phyloP scores from a whole-genome alignment of 2,329 filamentous ascomycete genomes.

The Cladosporium sp. region DNA sequence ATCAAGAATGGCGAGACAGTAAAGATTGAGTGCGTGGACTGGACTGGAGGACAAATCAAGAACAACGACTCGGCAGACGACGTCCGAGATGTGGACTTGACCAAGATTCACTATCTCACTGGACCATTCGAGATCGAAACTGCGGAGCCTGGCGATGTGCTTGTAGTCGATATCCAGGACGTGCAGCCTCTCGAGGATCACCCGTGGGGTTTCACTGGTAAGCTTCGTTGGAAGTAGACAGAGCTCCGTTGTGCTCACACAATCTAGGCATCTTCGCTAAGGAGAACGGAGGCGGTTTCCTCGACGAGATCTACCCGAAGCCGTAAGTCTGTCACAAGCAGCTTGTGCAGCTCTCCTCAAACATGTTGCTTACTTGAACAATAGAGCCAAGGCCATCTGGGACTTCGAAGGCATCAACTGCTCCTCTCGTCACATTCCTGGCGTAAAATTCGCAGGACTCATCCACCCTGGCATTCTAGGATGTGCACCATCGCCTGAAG shows the following conservation, averaged over 20 bases:
- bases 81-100: conserved; percentile 77
- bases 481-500: conserved; percentile 74
- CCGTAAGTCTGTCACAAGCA: conserved; percentile 51
- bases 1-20: conserved; percentile 83
- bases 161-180: conserved; percentile 87
- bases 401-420: conserved; percentile 77
- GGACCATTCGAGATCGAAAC: conserved; percentile 84
- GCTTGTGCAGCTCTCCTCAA: not conserved
- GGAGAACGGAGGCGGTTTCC: conserved; percentile 80
- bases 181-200: conserved; percentile 82
- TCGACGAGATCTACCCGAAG: conserved; percentile 81
- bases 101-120: conserved; percentile 79
- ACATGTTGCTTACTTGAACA: not conserved
- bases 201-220: conserved; percentile 84
- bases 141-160: conserved; percentile 77
- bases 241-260: not conserved
- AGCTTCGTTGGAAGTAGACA: not conserved
- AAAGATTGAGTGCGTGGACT: conserved; percentile 90
- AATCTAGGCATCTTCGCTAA: conserved; percentile 59
- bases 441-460: conserved; percentile 77
- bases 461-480: conserved; percentile 92
- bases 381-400: conserved; percentile 70
- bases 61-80: conserved; percentile 92
- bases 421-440: conserved; percentile 79
- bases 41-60: conserved; percentile 69